Evolutionary conservation across 305 asterid species (phyloP).

Genomic region (Fraxinus sp.): DNA sequence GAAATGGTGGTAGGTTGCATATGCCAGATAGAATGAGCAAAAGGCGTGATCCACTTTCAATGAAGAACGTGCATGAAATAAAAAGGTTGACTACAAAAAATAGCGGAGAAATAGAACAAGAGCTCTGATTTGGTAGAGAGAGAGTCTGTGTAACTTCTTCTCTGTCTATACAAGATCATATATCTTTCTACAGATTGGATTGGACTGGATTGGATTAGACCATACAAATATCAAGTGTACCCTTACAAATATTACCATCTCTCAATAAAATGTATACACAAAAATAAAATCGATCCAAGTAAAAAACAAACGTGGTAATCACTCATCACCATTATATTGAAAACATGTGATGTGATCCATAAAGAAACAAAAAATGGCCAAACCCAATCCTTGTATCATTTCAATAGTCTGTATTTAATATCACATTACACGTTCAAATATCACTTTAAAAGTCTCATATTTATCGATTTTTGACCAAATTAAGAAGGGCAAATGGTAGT

Average conservation of each 20-base stretch:
- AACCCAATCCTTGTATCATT: background rate
- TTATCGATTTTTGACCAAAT: no score
- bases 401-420: no score
- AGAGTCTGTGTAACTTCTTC: background rate
- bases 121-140: background rate
- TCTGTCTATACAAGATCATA: background rate
- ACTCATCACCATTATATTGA: background rate
- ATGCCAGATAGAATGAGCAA: background rate
- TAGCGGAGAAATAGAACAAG: background rate
- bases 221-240: background rate
- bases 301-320: background rate
- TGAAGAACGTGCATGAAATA: background rate
- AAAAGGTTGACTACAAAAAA: background rate
- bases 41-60: background rate
- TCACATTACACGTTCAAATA: no score
- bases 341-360: background rate
- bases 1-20: background rate
- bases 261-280: background rate
- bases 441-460: no score
- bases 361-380: background rate
- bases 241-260: background rate
- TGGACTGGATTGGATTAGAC: background rate
- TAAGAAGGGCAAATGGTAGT: no score
- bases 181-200: background rate
- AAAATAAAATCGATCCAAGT: background rate